A percentile compares a stretch with the other conserved stretches of the same genome.
phyloP scores from a whole-genome alignment of 805 yeast genomes.

The Cyberlindnera sargentensis region DNA sequence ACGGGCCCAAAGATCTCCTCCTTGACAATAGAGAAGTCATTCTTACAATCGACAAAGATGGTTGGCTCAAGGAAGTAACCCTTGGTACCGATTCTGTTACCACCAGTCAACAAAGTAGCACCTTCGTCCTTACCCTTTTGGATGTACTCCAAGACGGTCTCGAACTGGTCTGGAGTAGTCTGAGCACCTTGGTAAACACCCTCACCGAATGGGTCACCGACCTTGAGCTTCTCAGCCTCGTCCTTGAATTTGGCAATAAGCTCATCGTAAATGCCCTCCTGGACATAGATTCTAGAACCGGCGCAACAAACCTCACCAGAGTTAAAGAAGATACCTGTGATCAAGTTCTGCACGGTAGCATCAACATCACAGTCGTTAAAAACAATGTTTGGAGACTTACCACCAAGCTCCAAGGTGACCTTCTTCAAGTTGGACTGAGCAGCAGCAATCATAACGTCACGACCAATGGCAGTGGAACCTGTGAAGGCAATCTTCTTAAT shows the following conservation, averaged over 20 bases:
- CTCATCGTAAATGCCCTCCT: conserved; percentile 76
- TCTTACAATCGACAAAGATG: conserved; percentile 61
- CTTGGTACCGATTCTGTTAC: conserved; percentile 50
- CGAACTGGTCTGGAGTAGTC: conserved; percentile 72
- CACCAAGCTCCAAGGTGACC: conserved; percentile 92
- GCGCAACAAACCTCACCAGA: conserved; percentile 97
- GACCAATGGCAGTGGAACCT: conserved; percentile 86
- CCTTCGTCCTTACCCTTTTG: conserved; percentile 78
- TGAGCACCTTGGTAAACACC: conserved; percentile 88
- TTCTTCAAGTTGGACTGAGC: conserved; percentile 80
- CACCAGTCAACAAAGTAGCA: conserved; percentile 69
- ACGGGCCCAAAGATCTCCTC: conserved; percentile 93
- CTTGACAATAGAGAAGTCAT: conserved; percentile 58
- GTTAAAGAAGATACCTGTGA: conserved; percentile 83
- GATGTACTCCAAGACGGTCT: conserved; percentile 70
- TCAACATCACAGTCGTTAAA: conserved; percentile 81
- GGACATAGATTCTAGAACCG: conserved; percentile 86
- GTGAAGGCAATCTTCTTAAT: conserved; percentile 81
- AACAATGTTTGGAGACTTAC: conserved; percentile 89
- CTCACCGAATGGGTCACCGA: conserved; percentile 82
- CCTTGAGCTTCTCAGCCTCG: conserved; percentile 48
- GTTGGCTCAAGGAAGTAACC: conserved; percentile 73
- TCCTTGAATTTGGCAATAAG: conserved; percentile 52
- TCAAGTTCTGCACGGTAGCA: conserved; percentile 66
- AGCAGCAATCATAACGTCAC: conserved; percentile 71